These are phyloP conservation scores for Aspergillus brunneoviolaceus DNA, from an alignment of 2,329 filamentous ascomycete species.

Conservation along the genomic window DNA sequence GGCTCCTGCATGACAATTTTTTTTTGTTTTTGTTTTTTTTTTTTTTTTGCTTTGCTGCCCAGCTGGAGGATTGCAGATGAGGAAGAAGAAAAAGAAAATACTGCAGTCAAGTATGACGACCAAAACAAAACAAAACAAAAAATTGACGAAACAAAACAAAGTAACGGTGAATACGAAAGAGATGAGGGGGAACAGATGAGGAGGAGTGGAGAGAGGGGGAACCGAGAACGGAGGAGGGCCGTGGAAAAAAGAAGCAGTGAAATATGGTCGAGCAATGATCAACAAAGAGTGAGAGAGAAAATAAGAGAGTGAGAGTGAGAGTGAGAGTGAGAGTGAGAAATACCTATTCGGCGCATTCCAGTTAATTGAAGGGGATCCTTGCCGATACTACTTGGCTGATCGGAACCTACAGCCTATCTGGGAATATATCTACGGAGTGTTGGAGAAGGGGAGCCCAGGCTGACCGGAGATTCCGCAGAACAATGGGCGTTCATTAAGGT, in stretches of 20 bases:
- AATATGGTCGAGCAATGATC: neutral
- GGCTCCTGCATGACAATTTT: neutral
- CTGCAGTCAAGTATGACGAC: neutral
- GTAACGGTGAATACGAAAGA: neutral
- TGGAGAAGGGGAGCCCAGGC: neutral
- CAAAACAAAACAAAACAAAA: neutral
- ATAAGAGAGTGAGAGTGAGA: neutral
- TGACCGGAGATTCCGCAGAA: neutral
- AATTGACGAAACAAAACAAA: too few species aligned
- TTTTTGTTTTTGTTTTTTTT: constrained; percentile 4
- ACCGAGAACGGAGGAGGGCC: neutral
- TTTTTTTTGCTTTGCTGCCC: neutral
- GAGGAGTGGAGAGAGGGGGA: neutral
- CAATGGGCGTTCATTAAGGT: too few species aligned
- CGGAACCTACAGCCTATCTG: neutral
- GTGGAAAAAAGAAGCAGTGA: neutral
- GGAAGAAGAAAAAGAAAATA: neutral
- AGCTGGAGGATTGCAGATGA: neutral
- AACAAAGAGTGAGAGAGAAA: neutral
- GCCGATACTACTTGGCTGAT: neutral
- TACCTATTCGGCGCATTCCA: neutral
- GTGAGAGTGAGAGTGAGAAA: neutral
- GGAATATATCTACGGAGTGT: neutral
- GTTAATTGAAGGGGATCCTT: neutral
- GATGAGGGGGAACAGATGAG: neutral